Conservation (phyloP, 2,329 filamentous ascomycete genomes). For the Ampelomyces quisqualis region DNA sequence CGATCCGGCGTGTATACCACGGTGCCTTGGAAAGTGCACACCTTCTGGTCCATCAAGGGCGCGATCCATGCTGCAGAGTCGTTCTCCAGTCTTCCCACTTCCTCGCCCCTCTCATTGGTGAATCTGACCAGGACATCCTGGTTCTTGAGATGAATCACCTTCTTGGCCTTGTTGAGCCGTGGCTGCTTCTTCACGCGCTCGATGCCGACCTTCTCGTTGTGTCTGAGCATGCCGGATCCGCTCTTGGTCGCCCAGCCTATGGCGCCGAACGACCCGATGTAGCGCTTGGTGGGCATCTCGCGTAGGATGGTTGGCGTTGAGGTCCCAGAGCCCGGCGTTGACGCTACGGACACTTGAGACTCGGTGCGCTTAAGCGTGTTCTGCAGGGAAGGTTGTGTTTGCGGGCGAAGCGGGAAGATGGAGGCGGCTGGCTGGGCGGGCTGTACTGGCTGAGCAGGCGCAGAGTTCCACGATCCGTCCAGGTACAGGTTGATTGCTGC, state of each 20-base stretch:
- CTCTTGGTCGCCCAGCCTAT: slow-evolving; percentile 90
- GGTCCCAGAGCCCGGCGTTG: slow-evolving; percentile 24
- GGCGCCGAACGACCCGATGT: slow-evolving; percentile 88
- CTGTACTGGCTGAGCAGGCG: slow-evolving; percentile 10
- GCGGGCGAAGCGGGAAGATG: slow-evolving; percentile 19
- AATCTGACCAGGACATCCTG: slow-evolving; percentile 90
- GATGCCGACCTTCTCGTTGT: slow-evolving; percentile 81
- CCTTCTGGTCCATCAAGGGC: slow-evolving; percentile 82
- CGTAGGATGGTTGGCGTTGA: slow-evolving; percentile 26
- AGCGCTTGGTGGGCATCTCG: slow-evolving; percentile 62
- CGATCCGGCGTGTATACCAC: slow-evolving; percentile 88
- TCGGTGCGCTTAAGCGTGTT: slow-evolving; percentile 29
- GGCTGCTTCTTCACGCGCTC: slow-evolving; percentile 78
- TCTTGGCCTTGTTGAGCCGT: slow-evolving; percentile 43
- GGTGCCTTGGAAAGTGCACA: slow-evolving; percentile 82
- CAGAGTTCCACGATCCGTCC: slow-evolving; percentile 61
- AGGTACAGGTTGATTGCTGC: slow-evolving; percentile 64
- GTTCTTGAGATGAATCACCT: slow-evolving; percentile 61
- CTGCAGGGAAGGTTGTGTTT: slow-evolving; percentile 25
- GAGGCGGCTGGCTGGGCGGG: slow-evolving; percentile 12
- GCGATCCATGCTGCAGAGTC: slow-evolving; percentile 92
- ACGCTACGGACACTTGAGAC: slow-evolving; percentile 24
- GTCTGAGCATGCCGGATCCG: slow-evolving; percentile 70
- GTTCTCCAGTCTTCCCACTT: slow-evolving; percentile 83
- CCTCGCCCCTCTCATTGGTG: slow-evolving; percentile 73